These are phyloP conservation scores for Rhodotorula sp. DNA, from an alignment of 1,284 basidiomycete species.

Conservation along the genomic window DNA sequence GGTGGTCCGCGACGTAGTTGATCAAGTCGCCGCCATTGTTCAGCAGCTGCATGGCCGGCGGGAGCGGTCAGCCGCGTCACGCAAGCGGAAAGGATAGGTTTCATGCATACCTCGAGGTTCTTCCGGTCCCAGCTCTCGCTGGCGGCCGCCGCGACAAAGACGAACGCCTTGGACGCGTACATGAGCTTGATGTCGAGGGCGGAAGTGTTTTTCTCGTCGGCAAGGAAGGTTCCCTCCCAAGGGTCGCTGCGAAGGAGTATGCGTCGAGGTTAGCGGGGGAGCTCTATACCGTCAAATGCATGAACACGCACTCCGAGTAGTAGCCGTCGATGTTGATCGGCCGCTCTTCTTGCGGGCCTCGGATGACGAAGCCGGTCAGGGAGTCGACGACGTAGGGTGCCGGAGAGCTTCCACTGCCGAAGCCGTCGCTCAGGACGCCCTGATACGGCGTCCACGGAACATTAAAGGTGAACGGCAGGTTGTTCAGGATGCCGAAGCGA, in stretches of 20 bases:
- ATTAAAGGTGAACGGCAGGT: conserved; percentile 15
- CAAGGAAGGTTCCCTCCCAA: conserved; percentile 55
- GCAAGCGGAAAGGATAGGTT: background rate
- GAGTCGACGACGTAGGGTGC: conserved; percentile 8
- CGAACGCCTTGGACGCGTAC: conserved; percentile 26
- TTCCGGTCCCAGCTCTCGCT: conserved; percentile 38
- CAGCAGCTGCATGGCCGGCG: conserved; percentile 13
- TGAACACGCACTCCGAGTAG: conserved; percentile 1
- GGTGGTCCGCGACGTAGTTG: conserved; percentile 47
- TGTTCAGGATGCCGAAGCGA: conserved; percentile 14
- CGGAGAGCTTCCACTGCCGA: conserved; percentile 12
- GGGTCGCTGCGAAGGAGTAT: conserved; percentile 34
- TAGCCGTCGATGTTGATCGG: conserved; percentile 17
- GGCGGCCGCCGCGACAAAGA: conserved; percentile 33
- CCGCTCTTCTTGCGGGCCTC: background rate
- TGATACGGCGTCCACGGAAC: background rate
- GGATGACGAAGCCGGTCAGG: conserved; percentile 4
- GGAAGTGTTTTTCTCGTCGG: conserved; percentile 3
- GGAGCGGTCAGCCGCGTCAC: too few relatives aligned
- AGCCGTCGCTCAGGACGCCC: conserved; percentile 10
- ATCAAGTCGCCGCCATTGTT: conserved; percentile 45
- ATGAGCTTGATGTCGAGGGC: conserved; percentile 45
- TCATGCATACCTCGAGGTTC: conserved; percentile 20
- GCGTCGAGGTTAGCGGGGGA: background rate
- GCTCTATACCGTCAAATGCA: background rate